Conservation (phyloP, 2,329 filamentous ascomycete genomes). For the Lachnellula willkommii region DNA sequence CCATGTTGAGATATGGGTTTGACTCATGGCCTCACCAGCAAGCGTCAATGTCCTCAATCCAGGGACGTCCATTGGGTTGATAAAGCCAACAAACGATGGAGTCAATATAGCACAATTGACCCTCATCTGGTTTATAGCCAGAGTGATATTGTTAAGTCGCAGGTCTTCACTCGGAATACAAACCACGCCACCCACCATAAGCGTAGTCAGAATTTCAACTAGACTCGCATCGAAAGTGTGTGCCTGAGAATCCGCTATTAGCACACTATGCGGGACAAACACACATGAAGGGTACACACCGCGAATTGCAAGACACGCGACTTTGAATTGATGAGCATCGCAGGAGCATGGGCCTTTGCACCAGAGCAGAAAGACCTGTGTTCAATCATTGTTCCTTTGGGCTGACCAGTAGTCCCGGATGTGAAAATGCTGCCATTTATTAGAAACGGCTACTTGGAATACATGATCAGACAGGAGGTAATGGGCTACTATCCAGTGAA, state of each 20-base stretch:
- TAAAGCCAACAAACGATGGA: conserved; percentile 49
- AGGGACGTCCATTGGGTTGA: conserved; percentile 79
- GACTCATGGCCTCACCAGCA: conserved; percentile 79
- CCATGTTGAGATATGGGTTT: conserved; percentile 42
- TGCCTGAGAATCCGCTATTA: background rate
- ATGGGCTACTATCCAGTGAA: background rate
- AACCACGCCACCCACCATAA: conserved; percentile 17
- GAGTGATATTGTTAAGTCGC: conserved; percentile 16
- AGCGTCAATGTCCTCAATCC: conserved; percentile 66
- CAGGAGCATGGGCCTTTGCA: conserved; percentile 5
- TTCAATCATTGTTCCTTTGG: conserved; percentile 18
- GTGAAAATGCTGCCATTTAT: conserved; percentile 14
- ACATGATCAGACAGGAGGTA: background rate
- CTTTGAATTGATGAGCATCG: background rate
- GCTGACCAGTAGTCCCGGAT: conserved; percentile 22
- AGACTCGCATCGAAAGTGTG: conserved; percentile 19
- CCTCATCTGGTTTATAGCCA: conserved; percentile 13
- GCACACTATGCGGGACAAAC: background rate
- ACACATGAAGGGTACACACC: background rate
- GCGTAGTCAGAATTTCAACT: conserved; percentile 16
- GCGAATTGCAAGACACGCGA: conserved; percentile 20
- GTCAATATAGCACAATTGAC: conserved; percentile 19
- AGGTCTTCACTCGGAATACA: conserved; percentile 21
- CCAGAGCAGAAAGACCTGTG: conserved; percentile 12
- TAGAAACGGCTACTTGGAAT: background rate